Evolutionary conservation across 129 eudicot genomes (phyloP), one percentile per base, ranked within the genome.

Genomic region (Ambrosia artemisiifolia): DNA sequence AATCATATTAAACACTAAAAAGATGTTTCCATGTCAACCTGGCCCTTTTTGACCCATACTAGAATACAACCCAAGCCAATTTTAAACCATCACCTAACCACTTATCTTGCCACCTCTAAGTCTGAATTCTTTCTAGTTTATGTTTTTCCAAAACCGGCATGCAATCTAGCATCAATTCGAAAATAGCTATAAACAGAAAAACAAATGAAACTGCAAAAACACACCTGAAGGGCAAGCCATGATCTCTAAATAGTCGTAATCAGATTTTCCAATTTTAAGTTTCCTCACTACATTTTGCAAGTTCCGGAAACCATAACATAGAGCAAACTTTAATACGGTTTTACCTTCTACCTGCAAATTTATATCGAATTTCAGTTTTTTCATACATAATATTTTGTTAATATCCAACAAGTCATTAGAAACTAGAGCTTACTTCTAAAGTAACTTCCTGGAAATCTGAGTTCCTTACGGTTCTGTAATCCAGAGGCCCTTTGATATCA

Each of bases 171-270:
- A 72, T 59, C 24, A 59, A 42, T 47, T 11, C 59, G 7, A 28
- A 7, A n/a, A 51, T 20, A 38, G 72, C 65, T 36, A 74, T 36
- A 40, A 18, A 64, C 2, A 13, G 24, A n/a, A 5, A 67, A 14
- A 56, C 2, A 54, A 33, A 24, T 10, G 28, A 62, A 4, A 57
- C 30, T 17, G 11, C 12, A 24, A 20, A 71, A 63, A 34, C 18
- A 24, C 63, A 90, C 99, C 97, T 74, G 99, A 88, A 78, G 97
- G 97, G 81, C 96, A 95, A 6, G 99, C 97, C 97, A 90, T 95
- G 64, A 95, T 81, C 88, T 95, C 96, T 71, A 90, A 44, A 75
- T 78, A 95, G 28, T 95, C 94, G 78, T 88, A 90, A 53, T 89
- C 98, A 66, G 90, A 89, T 81, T 89, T 93, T 66, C 94, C 97